Evolutionary conservation across 768 basidiomycete genomes (phyloP).

Genomic region (Neoboletus magnificus): DNA sequence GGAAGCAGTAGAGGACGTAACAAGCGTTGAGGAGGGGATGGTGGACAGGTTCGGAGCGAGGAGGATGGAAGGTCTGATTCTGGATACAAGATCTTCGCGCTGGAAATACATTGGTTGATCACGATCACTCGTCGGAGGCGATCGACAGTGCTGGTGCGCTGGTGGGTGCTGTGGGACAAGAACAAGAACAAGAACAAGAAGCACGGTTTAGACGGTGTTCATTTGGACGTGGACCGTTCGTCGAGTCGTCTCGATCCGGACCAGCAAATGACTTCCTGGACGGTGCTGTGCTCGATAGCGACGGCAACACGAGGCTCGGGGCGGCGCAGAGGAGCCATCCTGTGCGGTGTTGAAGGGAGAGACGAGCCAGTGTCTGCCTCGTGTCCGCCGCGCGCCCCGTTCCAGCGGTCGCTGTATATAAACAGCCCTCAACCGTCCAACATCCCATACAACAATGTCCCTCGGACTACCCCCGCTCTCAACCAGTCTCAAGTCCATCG

Average conservation of each 20-base stretch:
- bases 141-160: not conserved
- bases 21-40: slow-evolving; percentile 25
- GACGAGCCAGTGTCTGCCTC: no score
- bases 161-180: slow-evolving; percentile 14
- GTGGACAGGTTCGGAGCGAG: slow-evolving; percentile 24
- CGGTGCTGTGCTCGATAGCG: no score
- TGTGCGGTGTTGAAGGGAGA: no score
- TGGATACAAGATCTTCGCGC: slow-evolving; percentile 1
- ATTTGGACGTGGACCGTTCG: slow-evolving; percentile 22
- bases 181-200: slow-evolving; percentile 4
- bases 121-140: slow-evolving; percentile 9
- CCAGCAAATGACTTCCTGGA: slow-evolving; percentile 2
- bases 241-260: slow-evolving; percentile 14
- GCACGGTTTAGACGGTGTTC: slow-evolving; percentile 6
- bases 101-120: slow-evolving; percentile 12
- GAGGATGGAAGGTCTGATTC: slow-evolving; percentile 15
- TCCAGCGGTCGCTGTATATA: not conserved
- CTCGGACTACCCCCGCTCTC: slow-evolving; percentile 62
- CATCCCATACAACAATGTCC: slow-evolving; percentile 20
- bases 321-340: slow-evolving; percentile 8
- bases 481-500: slow-evolving; percentile 58
- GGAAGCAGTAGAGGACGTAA: slow-evolving; percentile 24
- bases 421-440: not conserved
- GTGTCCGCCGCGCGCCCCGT: slow-evolving; percentile 1
- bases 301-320: not conserved